These are phyloP conservation scores for Trichosporon faecale DNA, from an alignment of 1,284 basidiomycete species.

Conservation along the genomic window DNA sequence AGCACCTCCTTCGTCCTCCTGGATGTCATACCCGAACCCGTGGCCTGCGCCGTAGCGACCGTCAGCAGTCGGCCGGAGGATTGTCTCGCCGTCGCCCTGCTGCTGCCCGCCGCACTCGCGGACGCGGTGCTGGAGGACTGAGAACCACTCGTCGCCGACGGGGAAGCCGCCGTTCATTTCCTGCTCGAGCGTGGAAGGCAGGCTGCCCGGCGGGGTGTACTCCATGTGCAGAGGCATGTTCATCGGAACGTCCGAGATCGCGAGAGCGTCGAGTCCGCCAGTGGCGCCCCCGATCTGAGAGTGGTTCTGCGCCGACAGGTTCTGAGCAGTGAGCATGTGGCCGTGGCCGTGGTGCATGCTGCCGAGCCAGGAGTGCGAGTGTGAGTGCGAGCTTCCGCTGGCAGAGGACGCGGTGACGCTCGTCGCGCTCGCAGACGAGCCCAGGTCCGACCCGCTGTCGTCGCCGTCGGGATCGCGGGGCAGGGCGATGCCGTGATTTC, in stretches of 20 bases:
- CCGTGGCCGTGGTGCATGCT: not conserved
- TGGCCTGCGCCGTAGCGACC: not conserved
- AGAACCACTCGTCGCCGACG: conserved; percentile 5
- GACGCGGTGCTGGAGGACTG: not conserved
- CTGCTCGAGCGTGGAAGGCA: not conserved
- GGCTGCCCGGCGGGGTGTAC: conserved; percentile 2
- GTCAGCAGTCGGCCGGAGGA: not conserved
- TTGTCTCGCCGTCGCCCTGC: not conserved
- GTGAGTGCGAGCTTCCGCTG: not conserved
- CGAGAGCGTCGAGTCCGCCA: not conserved
- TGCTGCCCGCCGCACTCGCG: conserved; percentile 5
- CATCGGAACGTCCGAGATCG: conserved; percentile 5
- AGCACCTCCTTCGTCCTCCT: not conserved
- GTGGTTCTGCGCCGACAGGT: conserved; percentile 1
- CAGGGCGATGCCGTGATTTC: not conserved
- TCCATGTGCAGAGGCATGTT: conserved; percentile 11
- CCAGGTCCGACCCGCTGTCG: not conserved
- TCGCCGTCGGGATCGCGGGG: not conserved
- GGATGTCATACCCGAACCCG: not conserved
- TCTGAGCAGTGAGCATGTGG: not conserved
- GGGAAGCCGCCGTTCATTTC: conserved; percentile 4
- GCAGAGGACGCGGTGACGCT: not conserved
- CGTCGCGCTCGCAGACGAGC: not conserved
- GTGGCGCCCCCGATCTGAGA: not conserved
- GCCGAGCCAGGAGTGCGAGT: not conserved